phyloP scores from a whole-genome alignment of 306 rosid genomes.

The Cucurbita ficifolia region DNA sequence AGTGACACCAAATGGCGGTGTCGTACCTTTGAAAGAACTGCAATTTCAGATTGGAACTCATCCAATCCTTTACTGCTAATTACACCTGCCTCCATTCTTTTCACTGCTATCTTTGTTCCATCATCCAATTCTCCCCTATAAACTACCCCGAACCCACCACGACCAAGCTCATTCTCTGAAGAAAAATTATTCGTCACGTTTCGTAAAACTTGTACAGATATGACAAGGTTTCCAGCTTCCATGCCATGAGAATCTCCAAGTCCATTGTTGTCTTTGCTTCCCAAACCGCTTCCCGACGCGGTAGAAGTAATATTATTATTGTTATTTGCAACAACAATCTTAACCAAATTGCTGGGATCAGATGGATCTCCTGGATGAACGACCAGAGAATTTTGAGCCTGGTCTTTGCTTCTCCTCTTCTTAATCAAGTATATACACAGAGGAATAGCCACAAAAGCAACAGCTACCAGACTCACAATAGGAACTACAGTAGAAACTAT shows the following conservation, averaged over 20 bases:
- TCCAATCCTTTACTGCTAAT: constrained; percentile 76
- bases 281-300: constrained; percentile 41
- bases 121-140: constrained; percentile 92
- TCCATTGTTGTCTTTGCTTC: constrained; percentile 53
- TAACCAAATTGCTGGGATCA: constrained; percentile 46
- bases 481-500: constrained; percentile 35
- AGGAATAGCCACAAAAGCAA: constrained; percentile 62
- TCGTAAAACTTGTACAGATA: constrained; percentile 82
- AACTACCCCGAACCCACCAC: constrained; percentile 95
- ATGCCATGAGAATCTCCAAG: constrained; percentile 61
- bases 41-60: constrained; percentile 92
- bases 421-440: constrained; percentile 41
- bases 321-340: constrained; percentile 52
- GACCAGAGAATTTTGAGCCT: constrained; percentile 53
- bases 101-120: constrained; percentile 86
- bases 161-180: constrained; percentile 89
- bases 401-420: constrained; percentile 30
- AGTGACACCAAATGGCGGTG: constrained; percentile 94
- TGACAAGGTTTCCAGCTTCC: constrained; percentile 80
- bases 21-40: constrained; percentile 86
- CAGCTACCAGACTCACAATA: constrained; percentile 54
- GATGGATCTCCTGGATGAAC: constrained; percentile 88
- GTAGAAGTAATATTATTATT: constrained; percentile 43
- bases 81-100: constrained; percentile 81
- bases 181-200: constrained; percentile 80